Base-by-base conservation (phyloP, 2,329 filamentous ascomycete species). In the Pseudocercospora ulei region DNA sequence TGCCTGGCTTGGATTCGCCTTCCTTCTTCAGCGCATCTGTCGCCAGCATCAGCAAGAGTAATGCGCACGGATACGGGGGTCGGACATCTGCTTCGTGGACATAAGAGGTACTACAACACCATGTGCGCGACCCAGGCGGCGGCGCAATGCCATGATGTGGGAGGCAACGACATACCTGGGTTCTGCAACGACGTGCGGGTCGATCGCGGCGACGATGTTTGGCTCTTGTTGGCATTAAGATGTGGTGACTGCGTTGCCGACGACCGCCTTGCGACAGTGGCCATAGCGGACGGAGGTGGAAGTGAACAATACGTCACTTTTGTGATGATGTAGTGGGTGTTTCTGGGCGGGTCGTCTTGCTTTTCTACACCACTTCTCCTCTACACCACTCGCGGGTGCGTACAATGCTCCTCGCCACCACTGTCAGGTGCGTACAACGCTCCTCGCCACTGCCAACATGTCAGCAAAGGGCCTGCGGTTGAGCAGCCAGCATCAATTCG, bases 211-310 rank as follows among this genome's bases (percentile, higher is more conserved):
- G 53, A 56, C 34, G 47, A 41, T 28, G 51, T 51, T 43, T 49
- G 23, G n/a, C 22, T 48, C 19, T 25, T 46, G 33, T 44, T 42
- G 23, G 43, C 30, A 26, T 44, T 47, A 31, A 52, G 39, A 39
- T 53, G 54, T 17, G 54, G 52, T 43, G 53, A 56, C 39, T 47
- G 46, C 28, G 49, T 53, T 18, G 49, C 47, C 28, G 50, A 52
- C 19, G 43, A 42, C 36, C 50, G 44, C 36, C 48, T 43, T 38
- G 44, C 44, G 30, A 50, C 46, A n/a, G 50, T 43, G 23, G 47
- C 39, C 47, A 49, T 49, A 36, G 39, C 29, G 22, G 23, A 36
- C 25, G 35, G 20, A 7, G 39, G 39, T 35, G 22, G 23, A 36
- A 25, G 35, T 33, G n/a, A 19, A 17, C 18, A 12, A 13, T 33